Percentiles rank a stretch among this genome's conserved stretches.
These are phyloP conservation scores for Rhynchospora pubera DNA, from an alignment of 176 grass and related monocot species.

Conservation along the genomic window DNA sequence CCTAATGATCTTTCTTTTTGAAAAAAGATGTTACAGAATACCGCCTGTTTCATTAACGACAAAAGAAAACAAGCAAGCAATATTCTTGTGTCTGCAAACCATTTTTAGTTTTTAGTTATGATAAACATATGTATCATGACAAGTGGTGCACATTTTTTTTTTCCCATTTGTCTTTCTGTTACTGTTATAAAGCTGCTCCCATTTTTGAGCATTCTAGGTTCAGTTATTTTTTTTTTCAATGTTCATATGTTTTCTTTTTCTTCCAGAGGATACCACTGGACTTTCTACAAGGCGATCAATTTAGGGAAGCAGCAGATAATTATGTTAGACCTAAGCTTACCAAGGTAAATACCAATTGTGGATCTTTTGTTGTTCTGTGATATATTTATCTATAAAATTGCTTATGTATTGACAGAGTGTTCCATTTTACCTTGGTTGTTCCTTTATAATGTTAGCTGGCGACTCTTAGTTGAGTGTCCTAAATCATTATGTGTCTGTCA, in stretches of 20 bases:
- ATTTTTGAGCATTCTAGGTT: not conserved
- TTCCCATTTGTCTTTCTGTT: not conserved
- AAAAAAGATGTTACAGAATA: too few relatives aligned
- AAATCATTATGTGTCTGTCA: not conserved
- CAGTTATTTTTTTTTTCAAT: not conserved
- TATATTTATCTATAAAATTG: not conserved
- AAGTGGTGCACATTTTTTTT: not conserved
- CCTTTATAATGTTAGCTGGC: not conserved
- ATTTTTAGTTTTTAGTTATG: not conserved
- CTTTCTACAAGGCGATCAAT: slow-evolving; percentile 80
- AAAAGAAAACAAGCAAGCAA: not conserved
- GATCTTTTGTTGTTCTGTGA: not conserved
- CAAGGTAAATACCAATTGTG: slow-evolving; percentile 45
- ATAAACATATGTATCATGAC: slow-evolving; percentile 7
- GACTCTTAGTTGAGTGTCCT: not conserved
- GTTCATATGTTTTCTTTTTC: slow-evolving; percentile 19
- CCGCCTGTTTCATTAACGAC: too few relatives aligned
- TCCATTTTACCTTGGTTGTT: not conserved
- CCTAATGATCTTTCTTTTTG: not conserved
- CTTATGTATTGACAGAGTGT: slow-evolving; percentile 4
- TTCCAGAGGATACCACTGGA: slow-evolving; percentile 95
- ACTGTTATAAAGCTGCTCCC: not conserved
- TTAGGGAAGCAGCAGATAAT: slow-evolving; percentile 74
- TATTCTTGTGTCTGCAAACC: not conserved
- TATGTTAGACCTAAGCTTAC: slow-evolving; percentile 91